Percentiles rank a stretch among this genome's conserved stretches.
Conservation (phyloP, 495 filamentous ascomycete genomes). For the Neurospora intermedia region DNA sequence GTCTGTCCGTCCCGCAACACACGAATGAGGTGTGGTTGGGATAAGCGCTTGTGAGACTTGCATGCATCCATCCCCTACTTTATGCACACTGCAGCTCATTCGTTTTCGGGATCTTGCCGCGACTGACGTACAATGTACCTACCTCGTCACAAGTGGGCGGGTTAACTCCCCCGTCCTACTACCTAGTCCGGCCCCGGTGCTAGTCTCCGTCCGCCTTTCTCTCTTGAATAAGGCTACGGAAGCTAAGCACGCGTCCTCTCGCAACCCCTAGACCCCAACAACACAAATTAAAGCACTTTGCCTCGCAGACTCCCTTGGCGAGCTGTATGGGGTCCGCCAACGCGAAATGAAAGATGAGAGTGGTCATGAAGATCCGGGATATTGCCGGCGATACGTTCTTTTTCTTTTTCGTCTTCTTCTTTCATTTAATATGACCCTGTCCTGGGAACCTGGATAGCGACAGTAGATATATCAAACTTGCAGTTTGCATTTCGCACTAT, state of each 20-base stretch:
- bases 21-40: not conserved
- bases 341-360: not conserved
- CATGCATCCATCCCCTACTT: not conserved
- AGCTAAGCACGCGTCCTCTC: not conserved
- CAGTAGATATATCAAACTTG: not conserved
- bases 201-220: not conserved
- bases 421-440: not conserved
- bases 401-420: not conserved
- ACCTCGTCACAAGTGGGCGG: not conserved
- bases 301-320: not conserved
- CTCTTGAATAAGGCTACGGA: not conserved
- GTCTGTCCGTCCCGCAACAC: not conserved
- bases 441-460: not conserved
- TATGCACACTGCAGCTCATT: not conserved
- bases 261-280: not conserved
- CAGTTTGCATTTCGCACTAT: not conserved
- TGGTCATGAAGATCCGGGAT: not conserved
- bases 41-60: not conserved
- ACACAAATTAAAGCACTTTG: not conserved
- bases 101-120: not conserved
- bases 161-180: not conserved
- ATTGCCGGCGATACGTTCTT: not conserved
- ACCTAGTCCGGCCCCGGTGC: not conserved
- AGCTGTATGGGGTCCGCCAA: not conserved
- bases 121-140: not conserved